A percentile compares a stretch with the other conserved stretches of the same genome.
These are phyloP conservation scores for Hyaloscypha variabilis DNA, from an alignment of 495 filamentous ascomycete species.

Conservation along the genomic window DNA sequence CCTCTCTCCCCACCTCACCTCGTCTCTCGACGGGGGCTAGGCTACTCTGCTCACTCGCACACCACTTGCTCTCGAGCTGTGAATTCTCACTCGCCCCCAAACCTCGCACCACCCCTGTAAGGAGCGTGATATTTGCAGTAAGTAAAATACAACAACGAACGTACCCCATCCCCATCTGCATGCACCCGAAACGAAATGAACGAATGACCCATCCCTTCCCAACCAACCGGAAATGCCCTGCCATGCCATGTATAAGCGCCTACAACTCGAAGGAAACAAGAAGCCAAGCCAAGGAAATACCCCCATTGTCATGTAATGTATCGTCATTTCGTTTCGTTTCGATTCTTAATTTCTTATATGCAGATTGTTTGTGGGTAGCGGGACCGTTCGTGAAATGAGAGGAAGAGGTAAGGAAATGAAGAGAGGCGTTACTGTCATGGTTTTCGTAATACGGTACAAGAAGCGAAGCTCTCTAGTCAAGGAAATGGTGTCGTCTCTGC, in stretches of 20 bases:
- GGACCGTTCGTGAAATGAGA: not conserved
- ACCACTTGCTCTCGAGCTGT: too few species aligned
- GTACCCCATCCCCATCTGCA: not conserved
- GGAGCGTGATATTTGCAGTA: not conserved
- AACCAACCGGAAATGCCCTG: not conserved
- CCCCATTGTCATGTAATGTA: not conserved
- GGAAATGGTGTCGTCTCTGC: not conserved
- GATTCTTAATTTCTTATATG: not conserved
- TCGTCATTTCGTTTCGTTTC: not conserved
- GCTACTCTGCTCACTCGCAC: too few species aligned
- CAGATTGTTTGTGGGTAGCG: too few species aligned
- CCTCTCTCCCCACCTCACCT: too few species aligned
- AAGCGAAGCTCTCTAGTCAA: not conserved
- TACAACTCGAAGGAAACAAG: not conserved
- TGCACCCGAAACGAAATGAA: not conserved
- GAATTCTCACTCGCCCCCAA: too few species aligned
- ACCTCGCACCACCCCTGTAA: not conserved
- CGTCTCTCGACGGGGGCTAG: too few species aligned
- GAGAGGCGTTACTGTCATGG: conserved; percentile 7
- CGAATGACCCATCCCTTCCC: not conserved
- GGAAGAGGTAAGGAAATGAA: not conserved
- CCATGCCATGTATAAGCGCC: not conserved
- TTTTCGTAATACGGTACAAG: conserved; percentile 16
- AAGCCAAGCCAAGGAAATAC: too few species aligned
- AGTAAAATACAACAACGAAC: not conserved